Conservation (phyloP, 202 grass and related monocot genomes). For the Digitaria exilis region DNA sequence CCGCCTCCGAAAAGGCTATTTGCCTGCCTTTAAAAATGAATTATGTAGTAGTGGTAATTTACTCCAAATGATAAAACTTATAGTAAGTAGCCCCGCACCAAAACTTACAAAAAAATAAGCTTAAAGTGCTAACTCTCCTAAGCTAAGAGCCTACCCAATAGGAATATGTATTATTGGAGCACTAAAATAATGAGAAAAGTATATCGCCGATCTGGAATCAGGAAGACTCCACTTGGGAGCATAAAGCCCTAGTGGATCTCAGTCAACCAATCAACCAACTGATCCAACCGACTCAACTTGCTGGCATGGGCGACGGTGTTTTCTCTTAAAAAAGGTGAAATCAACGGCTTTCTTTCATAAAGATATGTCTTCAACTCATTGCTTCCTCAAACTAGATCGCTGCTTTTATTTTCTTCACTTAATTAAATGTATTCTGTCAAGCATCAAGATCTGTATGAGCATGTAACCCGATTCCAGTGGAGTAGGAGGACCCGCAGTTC, state of each 20-base stretch:
- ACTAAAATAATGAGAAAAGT: too few species aligned
- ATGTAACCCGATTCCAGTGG: neutral
- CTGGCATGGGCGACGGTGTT: neutral
- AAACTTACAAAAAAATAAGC: neutral
- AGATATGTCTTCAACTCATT: conserved; percentile 37
- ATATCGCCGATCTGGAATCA: conserved; percentile 6
- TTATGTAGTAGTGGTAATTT: too few species aligned
- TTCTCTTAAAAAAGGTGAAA: neutral
- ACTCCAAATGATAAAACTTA: neutral
- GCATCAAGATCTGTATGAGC: conserved; percentile 26
- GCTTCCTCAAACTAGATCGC: neutral
- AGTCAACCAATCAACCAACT: conserved; percentile 37
- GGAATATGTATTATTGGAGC: too few species aligned
- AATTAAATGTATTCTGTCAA: conserved; percentile 33
- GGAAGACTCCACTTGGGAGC: conserved; percentile 22
- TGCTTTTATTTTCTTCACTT: conserved; percentile 38
- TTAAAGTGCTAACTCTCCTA: neutral
- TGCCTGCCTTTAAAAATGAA: too few species aligned
- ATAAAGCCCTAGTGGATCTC: neutral
- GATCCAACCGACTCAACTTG: neutral
- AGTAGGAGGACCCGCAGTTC: conserved; percentile 25
- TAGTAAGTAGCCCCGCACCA: too few species aligned
- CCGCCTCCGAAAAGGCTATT: too few species aligned
- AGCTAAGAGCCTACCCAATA: neutral
- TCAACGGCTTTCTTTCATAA: conserved; percentile 11